These are phyloP conservation scores for Volvox carteri DNA, from an alignment of 163 green algal species.

Conservation along the genomic window DNA sequence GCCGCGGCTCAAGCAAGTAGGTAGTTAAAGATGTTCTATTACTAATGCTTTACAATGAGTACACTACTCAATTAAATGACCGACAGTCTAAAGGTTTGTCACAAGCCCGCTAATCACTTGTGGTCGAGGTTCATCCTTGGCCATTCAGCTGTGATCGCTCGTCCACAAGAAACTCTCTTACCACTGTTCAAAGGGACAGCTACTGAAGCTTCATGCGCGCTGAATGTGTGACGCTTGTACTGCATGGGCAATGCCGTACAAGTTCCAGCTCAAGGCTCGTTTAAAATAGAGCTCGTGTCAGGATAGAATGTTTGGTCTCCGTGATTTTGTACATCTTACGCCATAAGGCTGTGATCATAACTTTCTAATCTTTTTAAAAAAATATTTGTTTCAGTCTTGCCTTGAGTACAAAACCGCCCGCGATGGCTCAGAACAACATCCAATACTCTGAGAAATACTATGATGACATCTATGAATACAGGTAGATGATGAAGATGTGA, in stretches of 20 bases:
- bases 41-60: no score
- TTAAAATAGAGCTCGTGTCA: no score
- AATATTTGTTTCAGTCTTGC: neutral
- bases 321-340: neutral
- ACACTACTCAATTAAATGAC: no score
- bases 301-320: no score
- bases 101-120: neutral
- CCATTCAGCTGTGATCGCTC: neutral
- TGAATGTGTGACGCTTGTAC: no score
- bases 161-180: no score
- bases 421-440: slow-evolving; percentile 57
- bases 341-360: neutral
- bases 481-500: slow-evolving; percentile 60
- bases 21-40: neutral
- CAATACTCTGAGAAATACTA: slow-evolving; percentile 96
- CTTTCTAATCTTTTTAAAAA: neutral
- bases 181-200: no score
- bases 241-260: neutral
- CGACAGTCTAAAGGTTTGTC: no score
- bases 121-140: neutral
- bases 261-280: neutral
- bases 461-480: slow-evolving; percentile 97
- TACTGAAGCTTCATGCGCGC: no score
- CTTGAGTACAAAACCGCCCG: neutral
- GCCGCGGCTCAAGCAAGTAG: neutral